Percentiles rank a stretch among this genome's conserved stretches.
phyloP scores from a whole-genome alignment of 257 asterid species.

The Primulina eburnea region DNA sequence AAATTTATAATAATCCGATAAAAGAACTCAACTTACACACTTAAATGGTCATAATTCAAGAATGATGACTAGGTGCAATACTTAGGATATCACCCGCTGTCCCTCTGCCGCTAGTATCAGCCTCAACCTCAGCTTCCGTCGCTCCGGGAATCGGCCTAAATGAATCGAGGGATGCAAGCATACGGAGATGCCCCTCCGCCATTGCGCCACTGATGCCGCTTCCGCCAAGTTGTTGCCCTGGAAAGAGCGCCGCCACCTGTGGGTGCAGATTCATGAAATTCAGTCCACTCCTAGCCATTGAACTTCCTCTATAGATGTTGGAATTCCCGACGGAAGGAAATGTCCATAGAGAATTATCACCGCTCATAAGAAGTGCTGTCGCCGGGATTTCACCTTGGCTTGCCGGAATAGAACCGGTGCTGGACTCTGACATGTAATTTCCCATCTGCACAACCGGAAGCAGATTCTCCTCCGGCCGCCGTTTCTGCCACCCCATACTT shows the following conservation, averaged over 20 bases:
- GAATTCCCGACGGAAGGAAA: constrained; percentile 31
- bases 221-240: constrained; percentile 38
- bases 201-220: constrained; percentile 30
- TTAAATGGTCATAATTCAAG: background rate
- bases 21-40: constrained; percentile 16
- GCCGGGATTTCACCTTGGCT: constrained; percentile 38
- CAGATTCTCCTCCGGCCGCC: constrained; percentile 26
- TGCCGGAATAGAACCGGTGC: constrained; percentile 37
- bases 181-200: constrained; percentile 56
- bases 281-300: constrained; percentile 34
- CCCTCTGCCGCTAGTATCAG: background rate
- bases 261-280: constrained; percentile 59
- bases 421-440: constrained; percentile 37
- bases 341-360: constrained; percentile 49
- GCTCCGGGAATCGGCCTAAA: constrained; percentile 38
- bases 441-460: constrained; percentile 27
- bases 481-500: constrained; percentile 12
- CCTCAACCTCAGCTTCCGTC: constrained; percentile 20
- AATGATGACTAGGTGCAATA: constrained; percentile 25
- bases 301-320: constrained; percentile 30
- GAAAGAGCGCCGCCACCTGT: constrained; percentile 37
- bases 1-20: constrained; percentile 6
- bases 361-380: constrained; percentile 35
- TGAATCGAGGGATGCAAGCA: constrained; percentile 47
- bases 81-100: constrained; percentile 30